Conservation (phyloP, 2,329 filamentous ascomycete species). For the Aspergillus sp. region DNA sequence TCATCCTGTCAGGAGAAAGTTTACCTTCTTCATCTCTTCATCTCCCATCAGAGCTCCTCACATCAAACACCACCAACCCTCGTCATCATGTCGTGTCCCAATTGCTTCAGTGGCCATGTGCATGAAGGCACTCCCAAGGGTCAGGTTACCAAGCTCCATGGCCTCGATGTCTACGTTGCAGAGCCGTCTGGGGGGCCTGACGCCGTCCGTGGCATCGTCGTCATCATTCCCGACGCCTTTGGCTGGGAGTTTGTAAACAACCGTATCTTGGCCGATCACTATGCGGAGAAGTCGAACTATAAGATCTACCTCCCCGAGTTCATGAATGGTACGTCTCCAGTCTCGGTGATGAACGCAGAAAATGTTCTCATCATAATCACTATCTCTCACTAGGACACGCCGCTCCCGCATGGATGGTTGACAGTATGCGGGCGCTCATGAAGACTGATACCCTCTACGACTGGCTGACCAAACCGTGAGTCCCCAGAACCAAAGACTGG, state of each 20-base stretch:
- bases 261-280: constrained; percentile 53
- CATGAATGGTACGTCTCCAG: constrained; percentile 44
- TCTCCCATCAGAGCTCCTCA: background rate
- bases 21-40: background rate
- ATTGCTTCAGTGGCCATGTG: constrained; percentile 50
- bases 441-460: constrained; percentile 7
- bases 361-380: background rate
- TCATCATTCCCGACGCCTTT: constrained; percentile 57
- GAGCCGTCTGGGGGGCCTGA: constrained; percentile 32
- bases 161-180: constrained; percentile 50
- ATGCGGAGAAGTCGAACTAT: constrained; percentile 52
- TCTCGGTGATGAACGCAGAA: background rate
- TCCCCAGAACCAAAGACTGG: background rate
- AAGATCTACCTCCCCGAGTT: constrained; percentile 58
- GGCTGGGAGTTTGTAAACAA: constrained; percentile 56
- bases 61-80: background rate
- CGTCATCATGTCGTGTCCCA: constrained; percentile 26
- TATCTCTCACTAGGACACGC: constrained; percentile 12
- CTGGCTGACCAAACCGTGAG: constrained; percentile 21
- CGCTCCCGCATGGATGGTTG: constrained; percentile 12
- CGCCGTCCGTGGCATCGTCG: constrained; percentile 48
- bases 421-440: constrained; percentile 7
- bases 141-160: constrained; percentile 47
- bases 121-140: constrained; percentile 49
- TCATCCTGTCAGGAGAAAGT: background rate